phyloP scores from a whole-genome alignment of 1,284 basidiomycete genomes.

The Butyriboletus regius region DNA sequence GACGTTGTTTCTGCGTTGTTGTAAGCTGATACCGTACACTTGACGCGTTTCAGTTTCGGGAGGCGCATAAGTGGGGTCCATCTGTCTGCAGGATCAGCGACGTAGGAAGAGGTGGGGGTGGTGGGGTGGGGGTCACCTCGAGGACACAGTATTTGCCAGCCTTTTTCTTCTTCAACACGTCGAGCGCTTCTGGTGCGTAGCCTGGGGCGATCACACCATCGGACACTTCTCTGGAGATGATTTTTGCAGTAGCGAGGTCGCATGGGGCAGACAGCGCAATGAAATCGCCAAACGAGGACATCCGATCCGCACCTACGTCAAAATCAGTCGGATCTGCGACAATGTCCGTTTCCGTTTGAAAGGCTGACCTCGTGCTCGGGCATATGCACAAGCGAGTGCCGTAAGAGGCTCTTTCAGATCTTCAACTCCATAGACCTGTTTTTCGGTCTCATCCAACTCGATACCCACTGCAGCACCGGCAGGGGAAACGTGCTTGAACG shows the following conservation, averaged over 20 bases:
- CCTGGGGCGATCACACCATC: slow-evolving; percentile 97
- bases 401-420: slow-evolving; percentile 87
- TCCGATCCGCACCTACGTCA: slow-evolving; percentile 80
- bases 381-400: slow-evolving; percentile 87
- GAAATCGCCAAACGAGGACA: slow-evolving; percentile 99
- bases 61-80: slow-evolving; percentile 76
- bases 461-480: slow-evolving; percentile 92
- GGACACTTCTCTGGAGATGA: slow-evolving; percentile 95
- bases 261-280: slow-evolving; percentile 90
- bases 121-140: slow-evolving; percentile 47
- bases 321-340: slow-evolving; percentile 5
- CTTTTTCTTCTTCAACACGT: slow-evolving; percentile 93
- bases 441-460: slow-evolving; percentile 77
- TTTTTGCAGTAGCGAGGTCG: slow-evolving; percentile 88
- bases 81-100: slow-evolving; percentile 44
- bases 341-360: background rate
- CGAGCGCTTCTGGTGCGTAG: slow-evolving; percentile 82
- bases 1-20: slow-evolving; percentile 87
- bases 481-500: slow-evolving; percentile 99
- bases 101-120: background rate
- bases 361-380: slow-evolving; percentile 78
- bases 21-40: slow-evolving; percentile 87
- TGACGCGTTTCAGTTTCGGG: slow-evolving; percentile 82
- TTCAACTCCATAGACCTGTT: slow-evolving; percentile 93
- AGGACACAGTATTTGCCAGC: slow-evolving; percentile 97